Percentiles rank a stretch among this genome's conserved stretches.
phyloP scores from a whole-genome alignment of 768 basidiomycete genomes.

The Tephrocybe sp. region DNA sequence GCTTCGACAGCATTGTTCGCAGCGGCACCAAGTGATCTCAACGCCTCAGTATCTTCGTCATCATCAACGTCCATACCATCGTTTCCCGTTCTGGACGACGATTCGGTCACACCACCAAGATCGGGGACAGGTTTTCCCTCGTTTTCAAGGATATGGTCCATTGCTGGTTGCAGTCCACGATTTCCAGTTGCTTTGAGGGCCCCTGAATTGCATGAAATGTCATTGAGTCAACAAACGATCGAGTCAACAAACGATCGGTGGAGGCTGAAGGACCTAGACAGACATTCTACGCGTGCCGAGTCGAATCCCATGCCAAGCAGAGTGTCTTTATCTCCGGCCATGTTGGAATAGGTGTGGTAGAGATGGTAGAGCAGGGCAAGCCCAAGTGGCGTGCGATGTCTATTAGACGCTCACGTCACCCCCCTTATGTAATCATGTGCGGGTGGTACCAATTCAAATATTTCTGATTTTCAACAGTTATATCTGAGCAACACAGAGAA shows the following conservation, averaged over 20 bases:
- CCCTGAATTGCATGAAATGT: too few species aligned
- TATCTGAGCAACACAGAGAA: too few species aligned
- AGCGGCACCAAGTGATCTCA: conserved; percentile 48
- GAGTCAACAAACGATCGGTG: conserved; percentile 11
- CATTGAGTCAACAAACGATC: neutral
- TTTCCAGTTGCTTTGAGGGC: conserved; percentile 82
- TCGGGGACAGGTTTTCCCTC: conserved; percentile 77
- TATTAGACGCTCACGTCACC: conserved; percentile 7
- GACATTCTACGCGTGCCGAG: conserved; percentile 80
- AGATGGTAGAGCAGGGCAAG: neutral
- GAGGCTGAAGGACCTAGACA: conserved; percentile 25
- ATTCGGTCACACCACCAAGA: conserved; percentile 41
- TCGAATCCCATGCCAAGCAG: conserved; percentile 90
- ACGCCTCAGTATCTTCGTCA: conserved; percentile 70
- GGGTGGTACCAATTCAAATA: too few species aligned
- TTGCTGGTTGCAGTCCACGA: conserved; percentile 85
- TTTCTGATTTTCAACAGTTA: too few species aligned
- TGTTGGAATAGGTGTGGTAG: conserved; percentile 17
- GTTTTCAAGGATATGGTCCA: conserved; percentile 88
- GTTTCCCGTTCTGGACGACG: conserved; percentile 23
- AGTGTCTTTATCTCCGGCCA: conserved; percentile 70
- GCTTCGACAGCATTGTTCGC: conserved; percentile 54
- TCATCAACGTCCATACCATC: conserved; percentile 58
- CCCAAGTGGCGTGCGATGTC: neutral
- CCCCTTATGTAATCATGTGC: conserved; percentile 14